Conservation (phyloP, 768 basidiomycete species). For the Podaxis mareebaensis region DNA sequence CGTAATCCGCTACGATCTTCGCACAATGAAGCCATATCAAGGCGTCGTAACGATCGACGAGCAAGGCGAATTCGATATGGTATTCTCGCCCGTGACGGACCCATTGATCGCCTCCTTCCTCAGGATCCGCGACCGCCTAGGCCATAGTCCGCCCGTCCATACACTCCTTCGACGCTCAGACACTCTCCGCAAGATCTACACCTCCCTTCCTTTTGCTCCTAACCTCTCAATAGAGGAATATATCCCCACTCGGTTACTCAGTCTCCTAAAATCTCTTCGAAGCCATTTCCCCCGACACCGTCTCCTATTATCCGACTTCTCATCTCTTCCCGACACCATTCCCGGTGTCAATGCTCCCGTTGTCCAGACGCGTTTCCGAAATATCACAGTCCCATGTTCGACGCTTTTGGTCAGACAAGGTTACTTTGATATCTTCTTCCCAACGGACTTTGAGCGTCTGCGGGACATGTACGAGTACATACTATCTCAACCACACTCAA, state of each 20-base stretch:
- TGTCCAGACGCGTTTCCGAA: conserved; percentile 89
- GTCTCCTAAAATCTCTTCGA: conserved; percentile 81
- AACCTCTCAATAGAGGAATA: conserved; percentile 89
- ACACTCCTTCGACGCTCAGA: conserved; percentile 55
- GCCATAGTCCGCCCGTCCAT: conserved; percentile 58
- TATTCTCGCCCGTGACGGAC: conserved; percentile 85
- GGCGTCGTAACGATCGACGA: conserved; percentile 77
- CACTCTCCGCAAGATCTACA: conserved; percentile 62
- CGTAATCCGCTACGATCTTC: conserved; percentile 84
- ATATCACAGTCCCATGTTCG: conserved; percentile 83
- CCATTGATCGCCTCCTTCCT: conserved; percentile 82
- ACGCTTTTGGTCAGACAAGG: conserved; percentile 93
- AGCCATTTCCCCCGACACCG: conserved; percentile 88
- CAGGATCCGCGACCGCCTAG: conserved; percentile 58
- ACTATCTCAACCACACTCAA: conserved; percentile 58
- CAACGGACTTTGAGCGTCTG: conserved; percentile 83
- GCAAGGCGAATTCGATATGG: conserved; percentile 77
- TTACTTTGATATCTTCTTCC: conserved; percentile 99
- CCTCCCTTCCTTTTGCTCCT: conserved; percentile 81
- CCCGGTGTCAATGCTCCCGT: conserved; percentile 82
- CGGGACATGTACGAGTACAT: conserved; percentile 89
- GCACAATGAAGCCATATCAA: conserved; percentile 81
- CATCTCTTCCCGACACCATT: conserved; percentile 82
- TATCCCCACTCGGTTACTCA: conserved; percentile 87
- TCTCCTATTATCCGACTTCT: conserved; percentile 94